Percentiles rank a stretch among this genome's conserved stretches.
These are phyloP conservation scores for Aureobasidium sp. DNA, from an alignment of 2,329 filamentous ascomycete species.

Conservation along the genomic window DNA sequence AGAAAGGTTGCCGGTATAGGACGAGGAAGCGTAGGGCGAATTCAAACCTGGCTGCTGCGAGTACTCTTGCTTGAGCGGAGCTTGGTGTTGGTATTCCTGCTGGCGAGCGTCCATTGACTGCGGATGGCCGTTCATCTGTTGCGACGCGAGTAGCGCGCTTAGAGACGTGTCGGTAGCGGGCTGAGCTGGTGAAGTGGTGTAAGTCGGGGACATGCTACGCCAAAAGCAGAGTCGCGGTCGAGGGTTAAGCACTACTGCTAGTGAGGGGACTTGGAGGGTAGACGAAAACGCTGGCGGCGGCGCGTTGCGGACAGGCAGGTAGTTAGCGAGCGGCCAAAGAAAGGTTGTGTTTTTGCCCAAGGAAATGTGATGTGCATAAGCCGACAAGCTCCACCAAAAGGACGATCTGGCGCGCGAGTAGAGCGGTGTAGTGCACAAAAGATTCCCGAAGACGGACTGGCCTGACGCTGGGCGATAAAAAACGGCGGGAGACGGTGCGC, in stretches of 20 bases:
- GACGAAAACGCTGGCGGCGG: slow-evolving; percentile 29
- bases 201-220: slow-evolving; percentile 43
- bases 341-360: slow-evolving; percentile 33
- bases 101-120: slow-evolving; percentile 50
- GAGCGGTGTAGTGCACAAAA: slow-evolving; percentile 18
- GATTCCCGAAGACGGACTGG: slow-evolving; percentile 13
- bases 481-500: slow-evolving; percentile 13
- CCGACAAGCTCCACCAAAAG: slow-evolving; percentile 26
- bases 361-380: slow-evolving; percentile 43
- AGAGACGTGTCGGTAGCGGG: slow-evolving; percentile 33
- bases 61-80: slow-evolving; percentile 32
- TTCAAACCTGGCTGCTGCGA: slow-evolving; percentile 47
- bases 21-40: slow-evolving; percentile 44
- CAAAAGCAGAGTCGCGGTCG: slow-evolving; percentile 20
- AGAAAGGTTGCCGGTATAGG: slow-evolving; percentile 60
- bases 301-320: slow-evolving; percentile 25
- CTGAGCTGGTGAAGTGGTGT: slow-evolving; percentile 34
- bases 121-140: slow-evolving; percentile 32
- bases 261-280: slow-evolving; percentile 16
- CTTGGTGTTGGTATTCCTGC: slow-evolving; percentile 39
- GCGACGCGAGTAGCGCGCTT: slow-evolving; percentile 34
- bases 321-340: slow-evolving; percentile 27
- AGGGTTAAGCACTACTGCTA: slow-evolving; percentile 25
- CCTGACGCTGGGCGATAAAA: slow-evolving; percentile 11
- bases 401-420: slow-evolving; percentile 26